Percentiles rank a stretch among this genome's conserved stretches.
These are phyloP conservation scores for Hansfordia pulvinata DNA, from an alignment of 2,329 filamentous ascomycete species.

Conservation along the genomic window DNA sequence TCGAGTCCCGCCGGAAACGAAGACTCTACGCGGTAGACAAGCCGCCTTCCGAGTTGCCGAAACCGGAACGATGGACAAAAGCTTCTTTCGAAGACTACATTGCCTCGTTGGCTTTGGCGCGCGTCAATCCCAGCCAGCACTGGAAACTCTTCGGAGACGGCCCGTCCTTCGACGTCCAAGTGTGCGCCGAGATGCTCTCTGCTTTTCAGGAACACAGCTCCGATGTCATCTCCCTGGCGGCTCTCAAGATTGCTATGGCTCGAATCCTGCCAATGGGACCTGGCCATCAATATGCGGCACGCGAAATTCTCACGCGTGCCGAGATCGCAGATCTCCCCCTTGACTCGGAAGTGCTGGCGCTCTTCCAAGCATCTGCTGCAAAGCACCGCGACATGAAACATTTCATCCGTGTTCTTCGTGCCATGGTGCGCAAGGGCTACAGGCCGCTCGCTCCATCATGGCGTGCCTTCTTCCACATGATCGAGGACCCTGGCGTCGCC, in stretches of 20 bases:
- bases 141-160: too few relatives aligned
- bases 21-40: constrained; percentile 7
- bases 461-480: constrained; percentile 21
- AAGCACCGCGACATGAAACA: constrained; percentile 11
- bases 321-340: constrained; percentile 9
- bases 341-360: constrained; percentile 12
- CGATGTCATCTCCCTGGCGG: constrained; percentile 10
- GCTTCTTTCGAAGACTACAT: constrained; percentile 14
- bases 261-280: constrained; percentile 9
- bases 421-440: constrained; percentile 13
- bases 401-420: constrained; percentile 11
- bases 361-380: constrained; percentile 11
- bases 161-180: too few relatives aligned
- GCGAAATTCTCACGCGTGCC: constrained; percentile 9
- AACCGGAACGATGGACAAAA: constrained; percentile 13
- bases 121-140: constrained; percentile 10
- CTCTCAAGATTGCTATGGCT: constrained; percentile 14
- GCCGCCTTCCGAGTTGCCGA: constrained; percentile 12
- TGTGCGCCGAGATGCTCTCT: too few relatives aligned
- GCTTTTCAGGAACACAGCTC: too few relatives aligned
- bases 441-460: constrained; percentile 11
- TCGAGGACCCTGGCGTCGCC: constrained; percentile 22
- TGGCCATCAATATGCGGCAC: constrained; percentile 9
- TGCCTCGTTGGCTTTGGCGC: constrained; percentile 10
- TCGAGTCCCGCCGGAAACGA: too few relatives aligned